Evolutionary conservation across 1,284 basidiomycete species (phyloP).

Genomic region (Blastosporella zonata): DNA sequence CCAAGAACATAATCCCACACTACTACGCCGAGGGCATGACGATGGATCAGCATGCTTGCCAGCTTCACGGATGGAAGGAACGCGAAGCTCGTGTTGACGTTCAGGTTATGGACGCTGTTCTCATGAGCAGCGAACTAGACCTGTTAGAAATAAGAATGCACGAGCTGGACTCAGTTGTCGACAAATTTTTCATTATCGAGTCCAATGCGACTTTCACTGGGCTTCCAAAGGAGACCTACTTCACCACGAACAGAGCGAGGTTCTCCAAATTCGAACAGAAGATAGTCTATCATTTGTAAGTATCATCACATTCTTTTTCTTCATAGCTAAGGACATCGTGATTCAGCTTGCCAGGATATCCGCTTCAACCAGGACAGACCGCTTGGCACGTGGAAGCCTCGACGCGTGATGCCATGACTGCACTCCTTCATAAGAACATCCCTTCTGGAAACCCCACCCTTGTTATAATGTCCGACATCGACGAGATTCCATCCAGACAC

Average conservation of each 20-base stretch:
- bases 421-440: conserved; percentile 37
- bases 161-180: conserved; percentile 61
- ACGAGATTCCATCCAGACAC: conserved; percentile 61
- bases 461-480: conserved; percentile 67
- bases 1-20: conserved; percentile 47
- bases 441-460: conserved; percentile 35
- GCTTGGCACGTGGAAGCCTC: conserved; percentile 40
- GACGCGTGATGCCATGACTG: conserved; percentile 42
- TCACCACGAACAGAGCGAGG: conserved; percentile 43
- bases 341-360: conserved; percentile 37
- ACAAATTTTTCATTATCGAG: conserved; percentile 67
- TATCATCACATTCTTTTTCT: conserved; percentile 12
- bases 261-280: conserved; percentile 53
- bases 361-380: conserved; percentile 34
- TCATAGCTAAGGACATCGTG: background rate
- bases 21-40: conserved; percentile 53
- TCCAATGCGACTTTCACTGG: conserved; percentile 64
- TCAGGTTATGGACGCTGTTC: conserved; percentile 53
- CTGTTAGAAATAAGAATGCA: conserved; percentile 66
- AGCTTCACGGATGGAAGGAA: conserved; percentile 52
- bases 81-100: conserved; percentile 28
- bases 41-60: conserved; percentile 44
- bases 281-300: conserved; percentile 50
- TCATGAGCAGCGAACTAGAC: conserved; percentile 66
- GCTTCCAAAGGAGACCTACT: conserved; percentile 52